Evolutionary conservation across 257 asterid species (phyloP), one percentile per base, ranked within the genome.

Genomic region (Nicotiana noctiflora): DNA sequence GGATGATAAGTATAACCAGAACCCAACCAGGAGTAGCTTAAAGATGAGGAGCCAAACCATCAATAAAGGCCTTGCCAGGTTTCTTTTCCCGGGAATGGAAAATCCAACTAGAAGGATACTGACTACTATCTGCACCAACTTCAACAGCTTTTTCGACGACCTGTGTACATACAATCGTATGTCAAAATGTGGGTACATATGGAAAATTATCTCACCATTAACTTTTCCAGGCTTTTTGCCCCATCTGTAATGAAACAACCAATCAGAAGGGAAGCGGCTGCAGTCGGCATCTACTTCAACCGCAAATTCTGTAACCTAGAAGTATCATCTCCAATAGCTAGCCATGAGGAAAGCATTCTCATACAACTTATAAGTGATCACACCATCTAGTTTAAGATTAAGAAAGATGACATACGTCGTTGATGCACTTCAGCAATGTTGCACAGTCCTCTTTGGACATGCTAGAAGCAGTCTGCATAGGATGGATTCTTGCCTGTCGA

Each of bases 171-270:
- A 88, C 88, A 62, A 84, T 74, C 83, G 79, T 81, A 66, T 82
- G 90, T 88, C 86, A 89, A 88, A 86, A 86, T 70, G 84, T 84
- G 76, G 61, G 70, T 51, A 25, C 25, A 70, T 61, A 76, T 23
- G 21, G 46, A 76, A 70, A 81, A 87, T 80, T 62, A 84, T 88
- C 98, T 92, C 86, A 96, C 98, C 99, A 82, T 90, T 86, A 63
- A 94, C 93, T 86, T 90, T 84, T 89, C 99, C 98, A 82, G 97
- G 89, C 86, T 91, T 94, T 89, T 90, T 96, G 80, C 98, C 98
- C 99, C 99, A 96, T 79, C 99, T 98, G 70, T 85, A 88, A 91
- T 94, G 99, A 90, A 96, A 96, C 89, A 96, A 87, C 99, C 99
- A 96, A 80, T 88, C 92, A 80, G 56, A 86, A 87, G 99, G 99